Percentiles rank a stretch among this genome's conserved stretches.
phyloP scores from a whole-genome alignment of 2,329 filamentous ascomycete genomes.

The Verticillium albo-atrum region DNA sequence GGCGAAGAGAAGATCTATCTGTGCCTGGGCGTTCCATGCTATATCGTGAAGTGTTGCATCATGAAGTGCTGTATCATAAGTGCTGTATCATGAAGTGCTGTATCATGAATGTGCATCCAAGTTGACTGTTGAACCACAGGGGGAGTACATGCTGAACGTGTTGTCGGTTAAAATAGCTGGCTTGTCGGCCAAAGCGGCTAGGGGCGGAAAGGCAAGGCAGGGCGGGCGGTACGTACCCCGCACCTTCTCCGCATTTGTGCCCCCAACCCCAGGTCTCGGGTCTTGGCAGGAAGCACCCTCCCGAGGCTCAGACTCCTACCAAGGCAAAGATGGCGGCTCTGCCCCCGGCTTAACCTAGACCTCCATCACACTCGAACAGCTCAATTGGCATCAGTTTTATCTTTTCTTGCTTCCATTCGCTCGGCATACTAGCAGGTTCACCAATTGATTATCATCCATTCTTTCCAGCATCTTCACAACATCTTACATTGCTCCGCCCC shows the following conservation, averaged over 20 bases:
- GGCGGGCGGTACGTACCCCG: neutral
- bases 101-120: too few relatives aligned
- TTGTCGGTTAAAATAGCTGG: neutral
- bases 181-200: neutral
- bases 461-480: neutral
- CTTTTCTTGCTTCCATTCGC: neutral
- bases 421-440: too few relatives aligned
- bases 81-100: too few relatives aligned
- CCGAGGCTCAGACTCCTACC: neutral
- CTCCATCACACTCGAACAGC: neutral
- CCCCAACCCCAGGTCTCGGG: neutral
- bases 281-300: neutral
- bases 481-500: neutral
- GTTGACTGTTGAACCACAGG: too few relatives aligned
- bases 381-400: neutral
- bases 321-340: neutral
- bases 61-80: too few relatives aligned
- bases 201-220: neutral
- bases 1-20: too few relatives aligned
- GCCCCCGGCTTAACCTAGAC: neutral
- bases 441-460: neutral
- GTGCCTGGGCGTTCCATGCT: too few relatives aligned
- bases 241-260: neutral
- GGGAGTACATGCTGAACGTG: too few relatives aligned
- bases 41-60: too few relatives aligned